A percentile compares a stretch with the other conserved stretches of the same genome.
Conservation (phyloP, 768 basidiomycete genomes). For the Rhizopogon roseolus region DNA sequence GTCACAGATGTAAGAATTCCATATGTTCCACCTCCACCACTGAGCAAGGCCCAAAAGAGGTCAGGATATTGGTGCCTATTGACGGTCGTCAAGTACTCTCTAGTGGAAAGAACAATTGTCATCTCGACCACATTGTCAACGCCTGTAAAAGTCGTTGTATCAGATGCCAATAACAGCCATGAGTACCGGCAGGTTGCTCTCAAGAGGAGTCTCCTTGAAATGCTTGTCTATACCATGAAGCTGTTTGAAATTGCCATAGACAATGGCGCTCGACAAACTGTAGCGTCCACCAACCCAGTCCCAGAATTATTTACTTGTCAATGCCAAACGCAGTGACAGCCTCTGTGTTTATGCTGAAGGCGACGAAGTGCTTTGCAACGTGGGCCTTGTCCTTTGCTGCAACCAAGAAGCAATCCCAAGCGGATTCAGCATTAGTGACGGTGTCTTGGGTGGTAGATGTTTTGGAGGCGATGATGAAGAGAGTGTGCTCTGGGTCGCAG, state of each 20-base stretch:
- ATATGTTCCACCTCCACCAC: too few relatives aligned
- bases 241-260: constrained; percentile 90
- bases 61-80: constrained; percentile 38
- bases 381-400: constrained; percentile 84
- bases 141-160: constrained; percentile 97
- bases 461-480: constrained; percentile 99
- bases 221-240: constrained; percentile 98
- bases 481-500: constrained; percentile 89
- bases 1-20: too few relatives aligned
- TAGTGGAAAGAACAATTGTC: constrained; percentile 37
- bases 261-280: constrained; percentile 97
- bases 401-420: constrained; percentile 90
- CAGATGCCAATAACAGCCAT: constrained; percentile 92
- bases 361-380: constrained; percentile 98
- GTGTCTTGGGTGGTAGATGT: constrained; percentile 99
- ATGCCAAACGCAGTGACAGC: constrained; percentile 95
- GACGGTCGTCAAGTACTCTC: constrained; percentile 30
- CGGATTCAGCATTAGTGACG: constrained; percentile 95
- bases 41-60: constrained; percentile 46
- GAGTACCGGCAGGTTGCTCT: constrained; percentile 89
- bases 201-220: constrained; percentile 83
- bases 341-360: constrained; percentile 92
- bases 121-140: constrained; percentile 46
- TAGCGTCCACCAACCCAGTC: constrained; percentile 99
- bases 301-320: constrained; percentile 91